These are phyloP conservation scores for Hanseniaspora valbyensis DNA, from an alignment of 805 yeast genomes.

Conservation along the genomic window DNA sequence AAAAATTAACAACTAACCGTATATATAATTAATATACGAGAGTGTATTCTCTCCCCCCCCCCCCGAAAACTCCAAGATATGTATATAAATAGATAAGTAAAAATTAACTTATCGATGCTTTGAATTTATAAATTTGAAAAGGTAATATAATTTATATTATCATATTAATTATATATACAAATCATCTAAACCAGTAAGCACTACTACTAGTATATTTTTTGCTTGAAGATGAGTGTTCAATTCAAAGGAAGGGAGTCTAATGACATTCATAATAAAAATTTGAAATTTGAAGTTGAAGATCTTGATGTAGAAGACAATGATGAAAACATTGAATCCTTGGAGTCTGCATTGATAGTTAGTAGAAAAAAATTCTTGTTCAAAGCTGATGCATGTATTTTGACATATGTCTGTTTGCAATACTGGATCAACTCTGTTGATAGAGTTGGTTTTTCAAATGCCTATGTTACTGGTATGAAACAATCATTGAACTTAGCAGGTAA, in stretches of 20 bases:
- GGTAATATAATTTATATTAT: too few species aligned
- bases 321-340: not conserved
- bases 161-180: too few species aligned
- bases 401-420: conserved; percentile 29
- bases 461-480: conserved; percentile 58
- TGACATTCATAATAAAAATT: not conserved
- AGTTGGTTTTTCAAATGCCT: conserved; percentile 46
- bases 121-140: too few species aligned
- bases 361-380: conserved; percentile 21
- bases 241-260: not conserved
- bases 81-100: too few species aligned
- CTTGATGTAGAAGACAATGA: not conserved
- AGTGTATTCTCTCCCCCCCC: too few species aligned
- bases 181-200: too few species aligned
- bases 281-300: conserved; percentile 3
- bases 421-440: conserved; percentile 48
- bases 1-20: too few species aligned
- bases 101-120: too few species aligned
- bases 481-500: conserved; percentile 39
- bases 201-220: too few species aligned
- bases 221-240: not conserved
- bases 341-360: not conserved
- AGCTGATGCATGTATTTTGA: conserved; percentile 27
- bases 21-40: too few species aligned
- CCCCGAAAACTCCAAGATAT: too few species aligned